Evolutionary conservation across 2,329 filamentous ascomycete genomes (phyloP).

Genomic region (Torrubiella hemipterigena): DNA sequence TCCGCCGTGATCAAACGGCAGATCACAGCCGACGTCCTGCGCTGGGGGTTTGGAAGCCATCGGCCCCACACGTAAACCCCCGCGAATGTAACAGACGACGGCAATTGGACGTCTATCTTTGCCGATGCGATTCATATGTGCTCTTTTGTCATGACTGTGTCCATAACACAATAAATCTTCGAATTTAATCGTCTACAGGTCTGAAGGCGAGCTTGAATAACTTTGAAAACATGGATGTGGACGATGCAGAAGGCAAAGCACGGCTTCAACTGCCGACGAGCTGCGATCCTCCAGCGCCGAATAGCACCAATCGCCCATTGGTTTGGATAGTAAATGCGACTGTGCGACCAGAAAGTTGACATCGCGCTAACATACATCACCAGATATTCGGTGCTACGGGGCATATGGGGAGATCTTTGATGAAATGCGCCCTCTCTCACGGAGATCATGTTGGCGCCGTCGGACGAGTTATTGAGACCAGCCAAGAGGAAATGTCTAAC

Average conservation of each 20-base stretch:
- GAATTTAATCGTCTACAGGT: constrained; percentile 9
- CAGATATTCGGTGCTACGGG: constrained; percentile 94
- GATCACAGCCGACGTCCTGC: no score
- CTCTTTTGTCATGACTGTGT: no score
- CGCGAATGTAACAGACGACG: no score
- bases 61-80: no score
- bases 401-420: constrained; percentile 85
- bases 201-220: no score
- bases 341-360: constrained; percentile 2
- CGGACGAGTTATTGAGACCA: constrained; percentile 70
- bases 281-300: constrained; percentile 70
- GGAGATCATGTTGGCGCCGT: constrained; percentile 80
- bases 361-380: constrained; percentile 3
- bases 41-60: no score
- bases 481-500: constrained; percentile 56
- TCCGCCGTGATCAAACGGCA: no score
- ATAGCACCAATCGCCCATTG: constrained; percentile 58
- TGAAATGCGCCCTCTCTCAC: constrained; percentile 67
- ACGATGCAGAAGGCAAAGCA: constrained; percentile 15
- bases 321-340: constrained; percentile 69
- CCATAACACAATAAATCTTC: neutral
- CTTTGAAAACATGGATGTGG: no score
- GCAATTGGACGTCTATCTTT: no score
- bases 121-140: no score
- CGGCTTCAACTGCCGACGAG: constrained; percentile 60